phyloP scores from a whole-genome alignment of 1,139 yeast species.

The Saccharomyces hybrid region DNA sequence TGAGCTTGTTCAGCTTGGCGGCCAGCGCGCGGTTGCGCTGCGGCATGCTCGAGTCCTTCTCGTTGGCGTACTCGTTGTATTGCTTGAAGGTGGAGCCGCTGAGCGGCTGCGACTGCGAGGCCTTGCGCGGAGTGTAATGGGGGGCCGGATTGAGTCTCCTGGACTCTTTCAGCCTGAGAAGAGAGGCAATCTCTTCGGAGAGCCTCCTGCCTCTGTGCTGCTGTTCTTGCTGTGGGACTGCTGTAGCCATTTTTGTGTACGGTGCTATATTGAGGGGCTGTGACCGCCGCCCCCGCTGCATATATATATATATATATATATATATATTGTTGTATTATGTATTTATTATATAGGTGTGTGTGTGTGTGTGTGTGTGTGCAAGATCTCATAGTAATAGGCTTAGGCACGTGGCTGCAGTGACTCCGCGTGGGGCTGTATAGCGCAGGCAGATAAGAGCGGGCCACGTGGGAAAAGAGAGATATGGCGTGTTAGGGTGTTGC shows the following conservation, averaged over 20 bases:
- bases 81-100: background rate
- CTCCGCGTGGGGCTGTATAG: background rate
- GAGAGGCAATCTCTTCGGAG: background rate
- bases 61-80: background rate
- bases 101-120: background rate
- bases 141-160: background rate
- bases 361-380: background rate
- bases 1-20: background rate
- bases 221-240: background rate
- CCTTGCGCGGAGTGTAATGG: background rate
- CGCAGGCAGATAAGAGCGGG: background rate
- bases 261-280: too few relatives aligned
- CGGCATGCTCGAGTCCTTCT: background rate
- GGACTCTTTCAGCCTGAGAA: background rate
- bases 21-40: background rate
- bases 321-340: background rate
- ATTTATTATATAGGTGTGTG: too few relatives aligned
- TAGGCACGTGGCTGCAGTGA: background rate
- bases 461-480: background rate
- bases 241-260: background rate
- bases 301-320: background rate
- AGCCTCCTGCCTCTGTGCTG: background rate
- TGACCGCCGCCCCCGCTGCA: too few relatives aligned
- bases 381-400: background rate
- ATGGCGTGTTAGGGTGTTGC: background rate